Conservation (phyloP, 1,284 basidiomycete genomes). For the Sutorius eximius region DNA sequence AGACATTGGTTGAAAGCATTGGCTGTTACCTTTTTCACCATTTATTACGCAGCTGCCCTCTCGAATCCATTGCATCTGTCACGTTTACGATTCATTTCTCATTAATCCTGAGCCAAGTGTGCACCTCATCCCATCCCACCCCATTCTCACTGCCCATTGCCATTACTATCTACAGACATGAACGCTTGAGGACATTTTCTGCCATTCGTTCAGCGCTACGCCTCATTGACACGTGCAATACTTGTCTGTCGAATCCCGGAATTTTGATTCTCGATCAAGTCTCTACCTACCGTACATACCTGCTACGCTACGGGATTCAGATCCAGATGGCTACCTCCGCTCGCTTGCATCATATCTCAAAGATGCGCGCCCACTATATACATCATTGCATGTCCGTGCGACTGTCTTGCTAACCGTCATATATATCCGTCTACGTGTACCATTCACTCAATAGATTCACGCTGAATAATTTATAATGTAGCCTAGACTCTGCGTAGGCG, state of each 20-base stretch:
- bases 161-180: slow-evolving; percentile 18
- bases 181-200: slow-evolving; percentile 15
- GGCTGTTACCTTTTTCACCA: slow-evolving; percentile 1
- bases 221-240: background rate
- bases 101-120: background rate
- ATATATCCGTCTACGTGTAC: slow-evolving; percentile 5
- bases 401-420: slow-evolving; percentile 1
- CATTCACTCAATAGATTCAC: slow-evolving; percentile 1
- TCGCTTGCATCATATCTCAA: background rate
- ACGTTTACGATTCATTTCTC: slow-evolving; percentile 6
- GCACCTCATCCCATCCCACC: background rate
- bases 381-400: no score
- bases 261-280: no score
- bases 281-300: slow-evolving; percentile 11
- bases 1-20: slow-evolving; percentile 10
- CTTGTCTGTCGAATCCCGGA: background rate
- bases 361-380: no score
- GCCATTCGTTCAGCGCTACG: slow-evolving; percentile 4
- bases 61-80: slow-evolving; percentile 11
- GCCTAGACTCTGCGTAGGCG: background rate
- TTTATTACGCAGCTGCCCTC: slow-evolving; percentile 1
- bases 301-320: slow-evolving; percentile 10
- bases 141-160: background rate
- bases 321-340: slow-evolving; percentile 5
- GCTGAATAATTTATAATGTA: background rate